Conservation (phyloP, 2,329 filamentous ascomycete genomes). For the Beauveria asiatica region DNA sequence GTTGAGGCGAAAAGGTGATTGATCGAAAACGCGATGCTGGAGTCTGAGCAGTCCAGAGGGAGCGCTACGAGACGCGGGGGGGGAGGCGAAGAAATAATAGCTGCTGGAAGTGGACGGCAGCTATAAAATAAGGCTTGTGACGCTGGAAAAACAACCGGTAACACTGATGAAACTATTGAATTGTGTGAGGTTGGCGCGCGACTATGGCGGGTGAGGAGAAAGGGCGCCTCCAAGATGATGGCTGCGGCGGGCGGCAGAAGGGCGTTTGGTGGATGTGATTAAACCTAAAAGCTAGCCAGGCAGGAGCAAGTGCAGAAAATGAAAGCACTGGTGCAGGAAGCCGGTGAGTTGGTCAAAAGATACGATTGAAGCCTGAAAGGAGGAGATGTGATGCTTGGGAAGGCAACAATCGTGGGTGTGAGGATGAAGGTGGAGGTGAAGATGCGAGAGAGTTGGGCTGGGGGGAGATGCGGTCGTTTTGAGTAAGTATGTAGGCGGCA, state of each 20-base stretch:
- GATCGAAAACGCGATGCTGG: neutral
- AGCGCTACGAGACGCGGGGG: neutral
- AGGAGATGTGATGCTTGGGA: neutral
- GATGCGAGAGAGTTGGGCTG: constrained; percentile 2
- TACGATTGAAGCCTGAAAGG: neutral
- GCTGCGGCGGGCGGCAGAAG: constrained; percentile 5
- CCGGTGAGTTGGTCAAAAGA: neutral
- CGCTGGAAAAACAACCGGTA: neutral
- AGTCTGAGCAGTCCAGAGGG: neutral
- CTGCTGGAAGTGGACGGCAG: neutral
- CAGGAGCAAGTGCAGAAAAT: neutral
- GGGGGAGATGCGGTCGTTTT: constrained; percentile 4
- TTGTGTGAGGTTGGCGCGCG: constrained; percentile 5
- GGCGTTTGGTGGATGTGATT: constrained; percentile 4
- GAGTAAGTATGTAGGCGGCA: constrained; percentile 4
- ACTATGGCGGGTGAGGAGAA: constrained; percentile 9
- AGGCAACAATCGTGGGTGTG: neutral
- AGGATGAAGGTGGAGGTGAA: constrained; percentile 6
- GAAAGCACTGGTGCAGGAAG: neutral
- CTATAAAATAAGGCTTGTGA: neutral
- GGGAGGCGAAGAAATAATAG: neutral
- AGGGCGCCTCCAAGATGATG: constrained; percentile 5
- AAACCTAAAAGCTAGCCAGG: neutral
- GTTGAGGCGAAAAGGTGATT: neutral
- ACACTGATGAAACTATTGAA: neutral